These are phyloP conservation scores for Venturia nashicola DNA, from an alignment of 2,329 filamentous ascomycete genomes.

Conservation along the genomic window DNA sequence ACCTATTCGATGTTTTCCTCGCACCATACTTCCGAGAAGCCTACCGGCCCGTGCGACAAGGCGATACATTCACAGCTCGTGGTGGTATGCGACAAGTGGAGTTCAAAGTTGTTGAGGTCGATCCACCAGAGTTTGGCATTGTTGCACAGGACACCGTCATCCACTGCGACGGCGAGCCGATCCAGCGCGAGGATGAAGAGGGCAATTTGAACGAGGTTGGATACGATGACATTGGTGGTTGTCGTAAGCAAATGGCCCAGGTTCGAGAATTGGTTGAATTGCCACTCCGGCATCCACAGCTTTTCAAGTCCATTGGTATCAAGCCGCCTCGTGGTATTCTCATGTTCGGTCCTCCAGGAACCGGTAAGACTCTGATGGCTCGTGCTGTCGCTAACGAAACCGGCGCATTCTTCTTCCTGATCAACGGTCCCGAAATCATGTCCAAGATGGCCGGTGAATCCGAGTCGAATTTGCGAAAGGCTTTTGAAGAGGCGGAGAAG, in stretches of 20 bases:
- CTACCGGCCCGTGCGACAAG: conserved; percentile 92
- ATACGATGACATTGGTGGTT: conserved; percentile 98
- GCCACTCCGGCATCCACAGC: conserved; percentile 88
- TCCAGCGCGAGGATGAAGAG: conserved; percentile 97
- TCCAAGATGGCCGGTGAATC: conserved; percentile 99
- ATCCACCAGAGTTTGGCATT: conserved; percentile 96
- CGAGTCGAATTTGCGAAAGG: conserved; percentile 93
- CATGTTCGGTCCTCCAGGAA: conserved; percentile 88
- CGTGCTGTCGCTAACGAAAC: conserved; percentile 98
- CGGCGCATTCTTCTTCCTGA: conserved; percentile 97
- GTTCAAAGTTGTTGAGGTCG: conserved; percentile 98
- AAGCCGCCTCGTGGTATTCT: conserved; percentile 97
- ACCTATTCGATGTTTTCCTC: conserved; percentile 97
- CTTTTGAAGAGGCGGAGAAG: conserved; percentile 99
- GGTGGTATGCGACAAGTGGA: conserved; percentile 98
- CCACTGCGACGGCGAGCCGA: conserved; percentile 93
- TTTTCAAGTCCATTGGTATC: conserved; percentile 99
- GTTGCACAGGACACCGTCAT: conserved; percentile 98
- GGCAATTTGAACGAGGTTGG: conserved; percentile 98
- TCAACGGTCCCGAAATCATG: conserved; percentile 99
- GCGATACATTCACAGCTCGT: conserved; percentile 92
- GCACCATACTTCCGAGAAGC: conserved; percentile 99
- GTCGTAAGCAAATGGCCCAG: conserved; percentile 99
- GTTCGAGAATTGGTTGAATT: conserved; percentile 98
- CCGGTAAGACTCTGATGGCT: conserved; percentile 98